phyloP scores from a whole-genome alignment of 2,329 filamentous ascomycete species.

The Epichloe bromicola region DNA sequence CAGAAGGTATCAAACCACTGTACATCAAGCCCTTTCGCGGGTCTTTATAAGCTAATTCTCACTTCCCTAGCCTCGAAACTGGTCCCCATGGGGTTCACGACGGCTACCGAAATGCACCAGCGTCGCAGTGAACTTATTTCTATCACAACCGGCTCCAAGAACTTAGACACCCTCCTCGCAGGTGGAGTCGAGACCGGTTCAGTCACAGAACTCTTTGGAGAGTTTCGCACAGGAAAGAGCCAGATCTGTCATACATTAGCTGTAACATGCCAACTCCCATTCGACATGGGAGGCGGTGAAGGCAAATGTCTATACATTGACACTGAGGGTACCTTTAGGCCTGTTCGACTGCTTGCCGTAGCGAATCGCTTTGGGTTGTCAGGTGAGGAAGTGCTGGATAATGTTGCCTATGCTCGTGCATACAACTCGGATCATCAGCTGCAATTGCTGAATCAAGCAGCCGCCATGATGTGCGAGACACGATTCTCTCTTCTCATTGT shows the following conservation, averaged over 20 bases:
- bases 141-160: constrained; percentile 95
- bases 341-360: constrained; percentile 78
- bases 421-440: constrained; percentile 99
- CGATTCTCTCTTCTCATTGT: constrained; percentile 92
- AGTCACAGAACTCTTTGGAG: constrained; percentile 95
- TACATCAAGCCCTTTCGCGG: background rate
- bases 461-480: constrained; percentile 99
- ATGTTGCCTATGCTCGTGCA: constrained; percentile 92
- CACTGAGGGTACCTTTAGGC: constrained; percentile 93
- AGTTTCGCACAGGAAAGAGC: constrained; percentile 96
- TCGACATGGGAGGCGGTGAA: constrained; percentile 97
- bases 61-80: constrained; percentile 67
- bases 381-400: constrained; percentile 94
- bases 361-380: constrained; percentile 90
- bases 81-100: constrained; percentile 98
- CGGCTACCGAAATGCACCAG: constrained; percentile 97
- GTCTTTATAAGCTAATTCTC: constrained; percentile 6
- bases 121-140: constrained; percentile 93
- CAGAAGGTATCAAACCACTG: constrained; percentile 54
- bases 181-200: constrained; percentile 95
- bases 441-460: constrained; percentile 85
- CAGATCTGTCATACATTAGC: constrained; percentile 98
- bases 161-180: constrained; percentile 85
- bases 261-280: constrained; percentile 92
- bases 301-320: constrained; percentile 98